Evolutionary conservation across 257 asterid species (phyloP).

Genomic region (Salvia rosmarinus): DNA sequence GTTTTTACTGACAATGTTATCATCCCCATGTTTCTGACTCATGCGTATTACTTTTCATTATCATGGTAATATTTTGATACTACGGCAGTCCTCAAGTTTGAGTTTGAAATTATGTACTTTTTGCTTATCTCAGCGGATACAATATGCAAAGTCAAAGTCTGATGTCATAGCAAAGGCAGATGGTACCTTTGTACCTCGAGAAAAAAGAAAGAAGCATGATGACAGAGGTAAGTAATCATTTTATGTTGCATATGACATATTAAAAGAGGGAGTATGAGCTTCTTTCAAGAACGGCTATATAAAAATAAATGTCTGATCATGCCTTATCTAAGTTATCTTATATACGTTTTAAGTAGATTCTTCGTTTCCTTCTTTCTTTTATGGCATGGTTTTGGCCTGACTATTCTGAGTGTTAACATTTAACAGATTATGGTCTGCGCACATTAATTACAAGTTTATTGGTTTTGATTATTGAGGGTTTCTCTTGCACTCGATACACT

Average conservation of each 20-base stretch:
- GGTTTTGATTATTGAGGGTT: background rate
- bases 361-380: constrained; percentile 3
- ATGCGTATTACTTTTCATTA: background rate
- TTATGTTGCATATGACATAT: constrained; percentile 5
- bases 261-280: constrained; percentile 10
- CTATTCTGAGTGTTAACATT: background rate
- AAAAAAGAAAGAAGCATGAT: constrained; percentile 87
- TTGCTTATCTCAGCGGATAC: constrained; percentile 67
- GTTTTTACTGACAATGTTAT: background rate
- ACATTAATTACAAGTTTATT: background rate
- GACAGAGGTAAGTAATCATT: constrained; percentile 67
- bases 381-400: background rate
- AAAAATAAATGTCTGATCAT: background rate
- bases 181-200: constrained; percentile 93
- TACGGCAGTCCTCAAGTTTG: background rate
- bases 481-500: too few relatives aligned
- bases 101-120: constrained; percentile 1
- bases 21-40: background rate
- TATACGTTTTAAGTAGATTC: too few relatives aligned
- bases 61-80: background rate
- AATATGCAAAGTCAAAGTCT: constrained; percentile 93
- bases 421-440: background rate
- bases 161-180: constrained; percentile 88
- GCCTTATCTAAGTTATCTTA: too few relatives aligned
- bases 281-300: background rate